Conservation (phyloP, 495 filamentous ascomycete genomes). For the Letharia lupina region DNA sequence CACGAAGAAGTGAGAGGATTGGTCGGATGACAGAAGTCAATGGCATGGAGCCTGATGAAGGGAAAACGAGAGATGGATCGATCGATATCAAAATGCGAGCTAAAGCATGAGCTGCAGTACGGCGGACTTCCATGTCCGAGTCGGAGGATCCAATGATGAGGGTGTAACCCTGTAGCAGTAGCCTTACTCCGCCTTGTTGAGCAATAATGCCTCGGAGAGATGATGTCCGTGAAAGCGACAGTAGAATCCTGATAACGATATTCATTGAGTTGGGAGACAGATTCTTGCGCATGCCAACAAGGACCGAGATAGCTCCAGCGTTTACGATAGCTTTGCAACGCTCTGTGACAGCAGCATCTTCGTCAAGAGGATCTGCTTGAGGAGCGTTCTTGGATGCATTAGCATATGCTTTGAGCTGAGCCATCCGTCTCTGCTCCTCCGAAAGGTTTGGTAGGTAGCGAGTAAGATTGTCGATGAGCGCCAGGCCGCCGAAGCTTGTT, state of each 20-base stretch:
- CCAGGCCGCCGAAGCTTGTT: constrained; percentile 76
- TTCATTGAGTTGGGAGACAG: constrained; percentile 55
- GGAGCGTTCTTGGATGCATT: constrained; percentile 60
- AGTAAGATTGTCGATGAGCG: constrained; percentile 74
- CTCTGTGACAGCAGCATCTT: constrained; percentile 62
- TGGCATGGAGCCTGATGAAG: constrained; percentile 61
- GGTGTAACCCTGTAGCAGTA: constrained; percentile 61
- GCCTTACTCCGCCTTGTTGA: constrained; percentile 83
- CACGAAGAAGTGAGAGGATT: constrained; percentile 59
- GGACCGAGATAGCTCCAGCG: constrained; percentile 60
- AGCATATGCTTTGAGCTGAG: constrained; percentile 85
- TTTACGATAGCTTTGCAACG: constrained; percentile 71
- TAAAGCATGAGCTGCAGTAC: constrained; percentile 70
- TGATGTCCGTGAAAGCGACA: constrained; percentile 62
- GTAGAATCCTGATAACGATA: constrained; percentile 65
- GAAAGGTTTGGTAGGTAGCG: constrained; percentile 67
- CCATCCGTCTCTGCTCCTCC: constrained; percentile 86
- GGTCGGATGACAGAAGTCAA: constrained; percentile 71
- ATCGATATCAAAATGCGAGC: constrained; percentile 88
- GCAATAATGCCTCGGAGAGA: constrained; percentile 68
- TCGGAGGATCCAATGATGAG: constrained; percentile 43
- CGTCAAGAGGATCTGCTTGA: constrained; percentile 57
- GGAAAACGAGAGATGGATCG: constrained; percentile 80
- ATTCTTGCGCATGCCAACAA: constrained; percentile 62
- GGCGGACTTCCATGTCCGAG: constrained; percentile 39